Percentiles rank a stretch among this genome's conserved stretches.
These are phyloP conservation scores for Pythium myriotylum DNA, from an alignment of 352 stramenopile species.

Conservation along the genomic window DNA sequence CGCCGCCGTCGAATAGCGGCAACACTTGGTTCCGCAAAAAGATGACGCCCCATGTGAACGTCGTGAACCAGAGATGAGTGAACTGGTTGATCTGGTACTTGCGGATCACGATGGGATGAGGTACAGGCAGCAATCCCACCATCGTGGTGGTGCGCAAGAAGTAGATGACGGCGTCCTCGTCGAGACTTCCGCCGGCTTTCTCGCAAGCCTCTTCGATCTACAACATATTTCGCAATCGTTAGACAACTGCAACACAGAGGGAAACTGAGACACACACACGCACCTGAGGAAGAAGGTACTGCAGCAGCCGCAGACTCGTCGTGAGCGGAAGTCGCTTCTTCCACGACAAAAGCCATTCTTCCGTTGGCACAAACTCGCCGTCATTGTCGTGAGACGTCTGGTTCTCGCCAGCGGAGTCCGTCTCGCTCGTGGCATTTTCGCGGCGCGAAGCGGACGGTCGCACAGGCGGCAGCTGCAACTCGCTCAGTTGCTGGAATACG, in stretches of 20 bases:
- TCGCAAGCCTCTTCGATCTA: constrained; percentile 75
- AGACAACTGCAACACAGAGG: constrained; percentile 3
- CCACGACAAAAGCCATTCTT: constrained; percentile 94
- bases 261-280: not conserved
- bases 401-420: not conserved
- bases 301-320: constrained; percentile 94
- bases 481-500: constrained; percentile 91
- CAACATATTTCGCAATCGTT: constrained; percentile 1
- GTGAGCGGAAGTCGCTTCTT: constrained; percentile 95
- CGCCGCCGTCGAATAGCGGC: constrained; percentile 96
- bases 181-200: constrained; percentile 84
- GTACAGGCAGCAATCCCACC: constrained; percentile 97
- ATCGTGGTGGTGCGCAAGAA: constrained; percentile 97
- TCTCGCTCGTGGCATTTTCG: constrained; percentile 16
- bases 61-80: constrained; percentile 98
- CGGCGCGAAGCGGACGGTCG: constrained; percentile 36
- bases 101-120: constrained; percentile 98
- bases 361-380: constrained; percentile 85
- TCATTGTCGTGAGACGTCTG: constrained; percentile 44
- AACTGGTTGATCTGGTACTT: constrained; percentile 99
- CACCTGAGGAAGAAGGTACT: constrained; percentile 93
- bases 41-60: constrained; percentile 98
- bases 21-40: constrained; percentile 97
- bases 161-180: constrained; percentile 96
- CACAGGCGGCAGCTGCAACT: constrained; percentile 90